A percentile compares a stretch with the other conserved stretches of the same genome.
These are phyloP conservation scores for Acacia confusa DNA, from an alignment of 306 rosid species.

Conservation along the genomic window DNA sequence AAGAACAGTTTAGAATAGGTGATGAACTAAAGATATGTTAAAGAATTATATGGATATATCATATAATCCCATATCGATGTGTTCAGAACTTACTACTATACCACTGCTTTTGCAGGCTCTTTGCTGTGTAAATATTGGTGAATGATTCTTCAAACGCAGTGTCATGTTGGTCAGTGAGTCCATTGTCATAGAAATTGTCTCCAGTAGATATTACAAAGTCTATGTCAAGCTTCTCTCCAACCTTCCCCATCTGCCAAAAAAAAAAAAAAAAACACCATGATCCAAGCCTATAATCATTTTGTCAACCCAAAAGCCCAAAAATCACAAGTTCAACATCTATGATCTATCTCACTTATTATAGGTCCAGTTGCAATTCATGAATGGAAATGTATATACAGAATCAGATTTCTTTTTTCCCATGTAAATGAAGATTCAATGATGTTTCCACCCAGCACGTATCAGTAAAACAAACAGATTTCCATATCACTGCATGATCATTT, in stretches of 20 bases:
- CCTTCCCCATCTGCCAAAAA: conserved; percentile 48
- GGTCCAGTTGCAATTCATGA: not conserved
- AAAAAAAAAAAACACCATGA: not conserved
- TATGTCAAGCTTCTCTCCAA: conserved; percentile 52
- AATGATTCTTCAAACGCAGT: conserved; percentile 51
- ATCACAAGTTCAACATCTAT: not conserved
- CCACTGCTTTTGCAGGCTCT: conserved; percentile 56
- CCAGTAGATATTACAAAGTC: conserved; percentile 59
- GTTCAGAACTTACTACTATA: conserved; percentile 47
- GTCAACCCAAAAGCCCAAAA: not conserved
- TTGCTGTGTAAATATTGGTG: conserved; percentile 44
- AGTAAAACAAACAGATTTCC: not conserved
- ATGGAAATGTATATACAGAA: not conserved
- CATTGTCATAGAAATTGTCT: conserved; percentile 62
- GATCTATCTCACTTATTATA: not conserved
- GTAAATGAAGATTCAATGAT: not conserved
- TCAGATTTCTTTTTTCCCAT: not conserved
- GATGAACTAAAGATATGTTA: not conserved
- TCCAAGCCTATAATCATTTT: not conserved
- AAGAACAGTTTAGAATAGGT: conserved; percentile 2
- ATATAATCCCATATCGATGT: not conserved
- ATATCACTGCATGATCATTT: conserved; percentile 1
- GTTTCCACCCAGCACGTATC: not conserved
- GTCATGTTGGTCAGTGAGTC: conserved; percentile 39
- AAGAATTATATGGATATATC: not conserved